These are phyloP conservation scores for Fusarium kyushuense DNA, from an alignment of 2,329 filamentous ascomycete genomes.

Conservation along the genomic window DNA sequence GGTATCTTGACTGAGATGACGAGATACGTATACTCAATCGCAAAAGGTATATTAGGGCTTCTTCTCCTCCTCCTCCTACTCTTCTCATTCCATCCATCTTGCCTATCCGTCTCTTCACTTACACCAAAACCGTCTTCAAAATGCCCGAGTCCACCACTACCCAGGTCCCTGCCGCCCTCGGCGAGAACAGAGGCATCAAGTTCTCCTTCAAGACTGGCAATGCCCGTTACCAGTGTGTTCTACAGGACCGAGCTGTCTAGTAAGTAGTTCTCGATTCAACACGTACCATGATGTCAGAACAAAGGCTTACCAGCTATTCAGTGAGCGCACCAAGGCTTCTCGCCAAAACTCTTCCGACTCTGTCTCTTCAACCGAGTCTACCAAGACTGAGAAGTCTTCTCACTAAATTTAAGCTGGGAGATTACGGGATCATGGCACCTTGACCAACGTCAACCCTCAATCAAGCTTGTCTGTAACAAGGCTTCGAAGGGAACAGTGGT, in stretches of 20 bases:
- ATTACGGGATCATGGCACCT: conserved; percentile 13
- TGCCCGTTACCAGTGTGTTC: conserved; percentile 55
- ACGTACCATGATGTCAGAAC: not conserved
- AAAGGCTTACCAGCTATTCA: conserved; percentile 42
- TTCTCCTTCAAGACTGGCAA: conserved; percentile 62
- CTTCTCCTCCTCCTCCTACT: conserved; percentile 5
- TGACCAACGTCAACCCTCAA: conserved; percentile 6
- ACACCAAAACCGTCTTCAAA: conserved; percentile 26
- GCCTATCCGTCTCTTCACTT: conserved; percentile 7
- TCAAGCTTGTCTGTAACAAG: not conserved
- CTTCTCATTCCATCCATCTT: conserved; percentile 4
- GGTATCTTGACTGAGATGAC: conserved; percentile 31
- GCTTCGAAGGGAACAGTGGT: conserved; percentile 4
- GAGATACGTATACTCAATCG: conserved; percentile 45
- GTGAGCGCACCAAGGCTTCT: conserved; percentile 57
- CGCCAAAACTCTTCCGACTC: conserved; percentile 55
- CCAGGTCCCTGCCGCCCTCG: conserved; percentile 44
- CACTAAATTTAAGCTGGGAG: conserved; percentile 26
- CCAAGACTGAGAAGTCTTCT: conserved; percentile 42
- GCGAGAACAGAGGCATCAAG: conserved; percentile 58
- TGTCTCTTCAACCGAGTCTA: conserved; percentile 49
- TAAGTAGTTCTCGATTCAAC: conserved; percentile 48
- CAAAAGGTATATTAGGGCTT: conserved; percentile 46
- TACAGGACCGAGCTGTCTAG: conserved; percentile 60
- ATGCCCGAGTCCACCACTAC: conserved; percentile 42